These are phyloP conservation scores for Mycosphaerella sp. DNA, from an alignment of 2,329 filamentous ascomycete genomes.

Conservation along the genomic window DNA sequence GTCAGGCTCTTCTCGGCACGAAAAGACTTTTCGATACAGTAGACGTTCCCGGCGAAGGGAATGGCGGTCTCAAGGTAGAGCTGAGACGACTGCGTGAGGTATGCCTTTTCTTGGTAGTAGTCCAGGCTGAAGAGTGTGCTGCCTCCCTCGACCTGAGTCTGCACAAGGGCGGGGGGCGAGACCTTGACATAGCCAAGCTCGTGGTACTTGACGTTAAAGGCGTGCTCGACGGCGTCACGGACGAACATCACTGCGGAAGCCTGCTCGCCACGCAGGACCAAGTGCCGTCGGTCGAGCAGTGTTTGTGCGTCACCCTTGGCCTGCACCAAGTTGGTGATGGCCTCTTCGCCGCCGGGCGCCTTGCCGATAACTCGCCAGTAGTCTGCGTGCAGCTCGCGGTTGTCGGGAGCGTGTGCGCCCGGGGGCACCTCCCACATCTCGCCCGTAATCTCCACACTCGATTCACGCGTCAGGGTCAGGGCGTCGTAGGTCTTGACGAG, in stretches of 20 bases:
- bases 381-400: slow-evolving; percentile 85
- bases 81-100: slow-evolving; percentile 93
- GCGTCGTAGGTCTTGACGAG: slow-evolving; percentile 90
- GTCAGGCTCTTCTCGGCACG: slow-evolving; percentile 95
- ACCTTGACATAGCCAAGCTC: slow-evolving; percentile 75
- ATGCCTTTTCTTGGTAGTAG: slow-evolving; percentile 85
- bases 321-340: slow-evolving; percentile 77
- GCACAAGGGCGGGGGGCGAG: slow-evolving; percentile 81
- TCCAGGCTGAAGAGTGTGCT: slow-evolving; percentile 83
- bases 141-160: slow-evolving; percentile 91
- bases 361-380: slow-evolving; percentile 72
- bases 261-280: slow-evolving; percentile 76
- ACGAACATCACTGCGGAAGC: slow-evolving; percentile 84
- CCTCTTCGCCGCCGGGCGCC: slow-evolving; percentile 79
- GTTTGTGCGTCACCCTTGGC: slow-evolving; percentile 63
- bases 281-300: slow-evolving; percentile 74
- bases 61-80: slow-evolving; percentile 95
- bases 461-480: slow-evolving; percentile 76
- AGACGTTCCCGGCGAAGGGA: slow-evolving; percentile 85
- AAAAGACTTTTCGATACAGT: slow-evolving; percentile 98
- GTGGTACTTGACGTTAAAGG: slow-evolving; percentile 73
- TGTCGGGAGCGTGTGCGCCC: slow-evolving; percentile 70
- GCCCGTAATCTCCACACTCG: slow-evolving; percentile 76
- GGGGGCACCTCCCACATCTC: slow-evolving; percentile 76
- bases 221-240: slow-evolving; percentile 69